phyloP scores from a whole-genome alignment of 2,329 filamentous ascomycete species.

The Fragosphaeria purpurea region DNA sequence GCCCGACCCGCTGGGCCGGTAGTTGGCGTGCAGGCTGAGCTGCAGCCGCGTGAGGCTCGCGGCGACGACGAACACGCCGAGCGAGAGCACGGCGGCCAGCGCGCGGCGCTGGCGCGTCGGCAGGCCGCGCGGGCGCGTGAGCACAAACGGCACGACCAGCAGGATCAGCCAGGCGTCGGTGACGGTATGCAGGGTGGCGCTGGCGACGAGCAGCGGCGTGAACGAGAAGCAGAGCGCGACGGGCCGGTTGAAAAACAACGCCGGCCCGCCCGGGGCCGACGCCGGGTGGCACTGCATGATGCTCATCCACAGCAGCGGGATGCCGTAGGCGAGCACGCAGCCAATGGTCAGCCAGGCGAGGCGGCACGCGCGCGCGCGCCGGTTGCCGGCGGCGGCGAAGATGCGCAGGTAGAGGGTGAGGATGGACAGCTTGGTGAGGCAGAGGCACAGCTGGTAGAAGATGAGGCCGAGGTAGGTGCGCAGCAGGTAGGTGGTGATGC shows the following conservation, averaged over 20 bases:
- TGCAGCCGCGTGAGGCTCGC: slow-evolving; percentile 25
- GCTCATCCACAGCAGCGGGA: slow-evolving; percentile 25
- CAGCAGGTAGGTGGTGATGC: slow-evolving; percentile 17
- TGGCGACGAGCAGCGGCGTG: slow-evolving; percentile 31
- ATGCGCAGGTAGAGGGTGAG: slow-evolving; percentile 29
- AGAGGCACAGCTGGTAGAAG: slow-evolving; percentile 28
- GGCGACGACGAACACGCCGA: slow-evolving; percentile 31
- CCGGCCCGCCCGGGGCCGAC: slow-evolving; percentile 15
- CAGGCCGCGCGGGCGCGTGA: slow-evolving; percentile 24
- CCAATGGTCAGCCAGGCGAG: slow-evolving; percentile 24
- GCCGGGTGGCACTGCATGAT: slow-evolving; percentile 33
- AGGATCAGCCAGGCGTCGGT: slow-evolving; percentile 34
- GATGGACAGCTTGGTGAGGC: slow-evolving; percentile 29
- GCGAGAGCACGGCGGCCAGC: slow-evolving; percentile 32
- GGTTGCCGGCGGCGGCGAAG: slow-evolving; percentile 6
- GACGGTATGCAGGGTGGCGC: slow-evolving; percentile 34
- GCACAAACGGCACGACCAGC: slow-evolving; percentile 31
- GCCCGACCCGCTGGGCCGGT: slow-evolving; percentile 11
- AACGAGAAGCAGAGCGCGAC: slow-evolving; percentile 28
- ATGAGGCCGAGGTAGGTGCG: slow-evolving; percentile 24
- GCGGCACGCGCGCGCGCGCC: slow-evolving; percentile 25
- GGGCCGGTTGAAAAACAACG: slow-evolving; percentile 24
- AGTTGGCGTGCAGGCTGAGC: slow-evolving; percentile 19
- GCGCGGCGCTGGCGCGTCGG: slow-evolving; percentile 33
- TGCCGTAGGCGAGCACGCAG: slow-evolving; percentile 24